Evolutionary conservation across 2,329 filamentous ascomycete species (phyloP).

Genomic region (Cladosporium cucumerinum): DNA sequence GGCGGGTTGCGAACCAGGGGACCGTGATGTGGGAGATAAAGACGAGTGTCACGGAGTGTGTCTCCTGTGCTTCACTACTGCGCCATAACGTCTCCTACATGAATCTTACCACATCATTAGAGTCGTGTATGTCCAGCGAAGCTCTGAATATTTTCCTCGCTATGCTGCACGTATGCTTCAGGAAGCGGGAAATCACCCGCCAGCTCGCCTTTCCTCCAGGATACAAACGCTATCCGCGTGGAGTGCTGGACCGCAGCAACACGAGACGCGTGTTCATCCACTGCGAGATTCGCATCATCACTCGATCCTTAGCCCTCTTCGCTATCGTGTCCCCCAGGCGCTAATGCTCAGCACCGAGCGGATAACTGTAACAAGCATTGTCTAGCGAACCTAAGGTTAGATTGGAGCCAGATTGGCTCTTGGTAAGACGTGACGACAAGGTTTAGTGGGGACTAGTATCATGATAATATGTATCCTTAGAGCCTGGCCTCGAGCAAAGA

Average conservation of each 20-base stretch:
- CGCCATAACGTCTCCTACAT: not conserved
- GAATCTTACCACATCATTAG: not conserved
- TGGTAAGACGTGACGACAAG: not conserved
- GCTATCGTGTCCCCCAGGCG: not conserved
- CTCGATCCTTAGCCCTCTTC: not conserved
- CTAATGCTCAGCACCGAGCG: not conserved
- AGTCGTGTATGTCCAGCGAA: not conserved
- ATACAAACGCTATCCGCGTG: not conserved
- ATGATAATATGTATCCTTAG: not conserved
- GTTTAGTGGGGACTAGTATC: not conserved
- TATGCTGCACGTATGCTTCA: not conserved
- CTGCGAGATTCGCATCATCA: not conserved
- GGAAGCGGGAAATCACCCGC: not conserved
- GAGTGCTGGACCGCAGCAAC: not conserved
- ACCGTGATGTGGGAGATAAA: not conserved
- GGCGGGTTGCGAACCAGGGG: not conserved
- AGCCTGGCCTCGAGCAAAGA: not conserved
- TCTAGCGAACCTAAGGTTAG: not conserved
- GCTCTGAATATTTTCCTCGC: too few species aligned
- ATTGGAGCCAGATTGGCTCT: not conserved
- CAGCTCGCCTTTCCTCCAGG: not conserved
- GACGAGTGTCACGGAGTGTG: not conserved
- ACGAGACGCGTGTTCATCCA: not conserved
- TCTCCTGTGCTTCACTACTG: not conserved
- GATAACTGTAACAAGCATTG: not conserved